These are phyloP conservation scores for Davidsoniella australis DNA, from an alignment of 2,329 filamentous ascomycete species.

Conservation along the genomic window DNA sequence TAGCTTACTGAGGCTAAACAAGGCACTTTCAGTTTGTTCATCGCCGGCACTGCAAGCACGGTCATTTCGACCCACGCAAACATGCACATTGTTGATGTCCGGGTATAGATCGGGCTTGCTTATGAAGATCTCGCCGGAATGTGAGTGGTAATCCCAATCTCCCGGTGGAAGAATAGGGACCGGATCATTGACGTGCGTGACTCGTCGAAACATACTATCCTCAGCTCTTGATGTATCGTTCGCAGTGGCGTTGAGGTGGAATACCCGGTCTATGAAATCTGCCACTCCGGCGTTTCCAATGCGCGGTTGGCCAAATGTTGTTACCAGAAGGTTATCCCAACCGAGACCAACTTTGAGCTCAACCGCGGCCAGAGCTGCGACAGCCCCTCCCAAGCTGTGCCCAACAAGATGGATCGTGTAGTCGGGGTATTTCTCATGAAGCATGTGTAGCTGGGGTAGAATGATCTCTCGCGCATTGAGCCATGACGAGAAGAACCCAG, in stretches of 20 bases:
- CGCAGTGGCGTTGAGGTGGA: conserved; percentile 24
- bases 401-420: conserved; percentile 69
- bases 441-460: conserved; percentile 44
- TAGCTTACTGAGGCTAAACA: conserved; percentile 2
- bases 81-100: conserved; percentile 44
- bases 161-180: conserved; percentile 70
- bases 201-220: conserved; percentile 43
- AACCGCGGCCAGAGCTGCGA: conserved; percentile 71
- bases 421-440: conserved; percentile 44
- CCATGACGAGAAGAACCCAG: conserved; percentile 80
- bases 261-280: conserved; percentile 36
- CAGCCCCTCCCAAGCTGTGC: conserved; percentile 82
- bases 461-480: conserved; percentile 52
- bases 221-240: conserved; percentile 18
- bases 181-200: conserved; percentile 77
- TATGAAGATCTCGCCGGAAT: conserved; percentile 80
- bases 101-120: conserved; percentile 54
- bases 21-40: conserved; percentile 2
- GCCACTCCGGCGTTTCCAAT: conserved; percentile 41
- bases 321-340: conserved; percentile 57
- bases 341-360: conserved; percentile 60
- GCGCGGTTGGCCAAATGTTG: conserved; percentile 82
- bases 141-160: conserved; percentile 77
- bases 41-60: conserved; percentile 50
- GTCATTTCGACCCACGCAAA: conserved; percentile 60